Evolutionary conservation across 2,329 filamentous ascomycete genomes (phyloP), one percentile per base, ranked within the genome.

Genomic region (Cladophialophora chaetospira): DNA sequence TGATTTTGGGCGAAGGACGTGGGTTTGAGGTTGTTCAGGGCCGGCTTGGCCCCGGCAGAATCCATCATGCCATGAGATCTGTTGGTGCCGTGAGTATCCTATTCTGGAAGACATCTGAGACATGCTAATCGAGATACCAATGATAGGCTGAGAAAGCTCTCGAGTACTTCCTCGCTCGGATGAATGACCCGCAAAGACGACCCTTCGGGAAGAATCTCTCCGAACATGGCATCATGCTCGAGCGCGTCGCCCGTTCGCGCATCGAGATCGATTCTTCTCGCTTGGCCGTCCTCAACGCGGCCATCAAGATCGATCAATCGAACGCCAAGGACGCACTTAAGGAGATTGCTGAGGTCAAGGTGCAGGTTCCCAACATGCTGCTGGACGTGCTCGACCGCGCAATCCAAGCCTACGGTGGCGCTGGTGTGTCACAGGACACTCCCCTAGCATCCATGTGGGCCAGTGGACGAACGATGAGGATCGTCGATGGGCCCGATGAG

Each of bases 1-100:
- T 99, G 69, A 88, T 97, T 9, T 87, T 99, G 3, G 93, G 94
- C 59, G 90, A 94, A 72, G 94, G 94, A 63, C 86, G 90, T 62
- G 94, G 94, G 17, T 99, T 99, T 73, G 94, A 99, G 75, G 96
- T 99, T 70, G 97, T 99, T 70, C 94, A 99, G 73, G 94, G 94
- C 56, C 90, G 94, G 66, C 87, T 99, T 21, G 94, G 94, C 1
- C 94, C 94, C 1, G 94, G 94, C 29, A 89, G 94, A 57, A 97
- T 99, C 71, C 94, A 99, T 78, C 94, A 99, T 77, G 91, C 91
- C 58, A 99, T 99, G 94, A 87, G 94, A 63, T 87, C 86, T 59
- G 94, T 99, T 70, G 94, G 94, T 51, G 88, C 91, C 50, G 87
- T 62, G 53, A 60, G 60, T 62, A 19, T n/a, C 9, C 17, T 15